Conservation (phyloP, 176 grass and related monocot species). For the Themeda triandra region DNA sequence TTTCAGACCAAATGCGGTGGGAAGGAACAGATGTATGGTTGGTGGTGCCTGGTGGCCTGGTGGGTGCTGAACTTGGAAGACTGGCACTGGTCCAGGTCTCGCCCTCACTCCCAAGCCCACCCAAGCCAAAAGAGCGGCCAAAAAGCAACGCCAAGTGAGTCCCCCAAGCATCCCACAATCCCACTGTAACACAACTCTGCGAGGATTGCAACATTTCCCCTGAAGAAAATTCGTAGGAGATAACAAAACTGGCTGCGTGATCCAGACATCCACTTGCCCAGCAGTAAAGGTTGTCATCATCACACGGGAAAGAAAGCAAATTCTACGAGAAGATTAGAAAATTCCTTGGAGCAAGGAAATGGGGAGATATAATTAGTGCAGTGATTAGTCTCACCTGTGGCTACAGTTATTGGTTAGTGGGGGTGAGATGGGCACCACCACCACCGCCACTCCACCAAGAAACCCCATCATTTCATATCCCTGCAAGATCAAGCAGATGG, state of each 20-base stretch:
- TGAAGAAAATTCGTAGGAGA: neutral
- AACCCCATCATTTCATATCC: conserved; percentile 44
- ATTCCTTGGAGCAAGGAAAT: neutral
- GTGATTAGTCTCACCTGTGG: conserved; percentile 26
- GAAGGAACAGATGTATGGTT: conserved; percentile 27
- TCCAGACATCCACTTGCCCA: conserved; percentile 28
- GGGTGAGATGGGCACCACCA: conserved; percentile 20
- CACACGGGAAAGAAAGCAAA: conserved; percentile 16
- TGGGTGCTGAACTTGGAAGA: conserved; percentile 31
- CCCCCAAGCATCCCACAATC: conserved; percentile 23
- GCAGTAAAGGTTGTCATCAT: conserved; percentile 22
- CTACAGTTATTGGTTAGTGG: conserved; percentile 14
- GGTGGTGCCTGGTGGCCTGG: conserved; percentile 24
- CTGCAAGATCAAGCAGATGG: conserved; percentile 33
- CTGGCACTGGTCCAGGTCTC: conserved; percentile 33
- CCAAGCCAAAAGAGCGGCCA: conserved; percentile 22
- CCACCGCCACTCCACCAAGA: conserved; percentile 38
- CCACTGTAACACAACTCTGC: conserved; percentile 6
- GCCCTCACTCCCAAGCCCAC: neutral
- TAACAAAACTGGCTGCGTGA: conserved; percentile 13
- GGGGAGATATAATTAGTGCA: conserved; percentile 13
- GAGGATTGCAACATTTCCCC: conserved; percentile 2
- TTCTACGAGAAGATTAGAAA: neutral
- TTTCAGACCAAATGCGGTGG: conserved; percentile 18
- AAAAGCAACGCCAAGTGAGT: conserved; percentile 14